Evolutionary conservation across 257 asterid genomes (phyloP), one percentile per base, ranked within the genome.

Genomic region (Linderniella brevidens): DNA sequence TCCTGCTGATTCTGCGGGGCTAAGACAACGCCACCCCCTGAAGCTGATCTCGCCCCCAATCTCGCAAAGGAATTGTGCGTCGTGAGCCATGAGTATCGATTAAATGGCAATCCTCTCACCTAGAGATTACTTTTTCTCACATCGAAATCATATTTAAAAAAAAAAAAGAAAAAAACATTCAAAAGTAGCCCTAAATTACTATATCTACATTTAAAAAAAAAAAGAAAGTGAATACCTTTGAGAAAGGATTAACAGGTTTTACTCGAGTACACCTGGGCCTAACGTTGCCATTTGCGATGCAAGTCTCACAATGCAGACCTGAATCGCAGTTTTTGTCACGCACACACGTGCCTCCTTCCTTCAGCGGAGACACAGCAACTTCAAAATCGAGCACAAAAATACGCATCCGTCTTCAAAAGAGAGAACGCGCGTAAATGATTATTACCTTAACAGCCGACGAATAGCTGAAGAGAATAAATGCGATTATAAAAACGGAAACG

Each of bases 301-400:
- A 87, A 47, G 95, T 78, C 67, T 87, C 93, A 49, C 97, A 87
- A 45, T 87, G 97, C 66, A 83, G 56, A 36, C 93, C 93, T 19
- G 72, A 41, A 42, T 71, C 90, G 37, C 95, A 83, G 54, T 46
- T 62, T 8, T 35, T 47, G 51, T 68, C 61, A 52, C 64, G 59
- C 14, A 76, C 59, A 64, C 95, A 88, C 32, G 74, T 68, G 19
- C 69, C 56, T 52, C 93, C 92, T 61, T 57, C 70, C 92, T 80
- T 77, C 42, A 57, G 53, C 19, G 10, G n/a, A 32, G 61, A 13
- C 7, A 9, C 35, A 19, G 8, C 57, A 43, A 25, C 32, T 25
- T 25, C 32, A 6, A 25, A 25, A 25, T 25, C 32, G n/a, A n/a
- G n/a, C n/a, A n/a, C n/a, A n/a, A n/a, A n/a, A n/a, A n/a, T n/a